Evolutionary conservation across 2,329 filamentous ascomycete species (phyloP), one percentile per base, ranked within the genome.

Genomic region (Epichloe coenophiala): DNA sequence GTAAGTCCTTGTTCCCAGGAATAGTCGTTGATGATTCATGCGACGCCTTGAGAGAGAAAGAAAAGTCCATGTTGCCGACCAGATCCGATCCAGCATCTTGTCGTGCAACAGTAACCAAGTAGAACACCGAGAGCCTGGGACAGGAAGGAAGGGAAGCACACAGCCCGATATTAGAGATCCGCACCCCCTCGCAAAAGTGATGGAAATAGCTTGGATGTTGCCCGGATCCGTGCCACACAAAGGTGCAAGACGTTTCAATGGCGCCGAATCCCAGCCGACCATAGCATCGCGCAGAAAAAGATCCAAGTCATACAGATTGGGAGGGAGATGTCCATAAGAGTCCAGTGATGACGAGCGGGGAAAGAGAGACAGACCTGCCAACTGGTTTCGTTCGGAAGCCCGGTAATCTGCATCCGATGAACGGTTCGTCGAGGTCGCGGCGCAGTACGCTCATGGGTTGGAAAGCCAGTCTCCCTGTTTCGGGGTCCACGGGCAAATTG

Each of bases 361-460:
- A 75, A 75, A 47, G 70, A 68, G 67, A 68, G 75, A 86, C 93
- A 93, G 85, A 98, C 93, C 93, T 98, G 93, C 93, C 93, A 98
- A 82, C 90, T 96, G 78, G 93, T 98, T 78, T 97, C 91, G 74
- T 81, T 83, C 68, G 91, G 90, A 71, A 98, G 88, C 75, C 90
- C 91, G 76, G 87, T 86, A 65, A 98, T 94, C 71, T 91, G 85
- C 93, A 98, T 97, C 69, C 93, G 86, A 71, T 90, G 89, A 60
- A 89, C 83, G 60, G 93, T 98, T 69, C 93, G 89, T 65, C 93
- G 86, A 58, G 93, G 93, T 65, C 93, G 87, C 58, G 79, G 77
- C 56, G 76, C 71, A 50, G 70, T 71, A 60, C 80, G 76, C 62
- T 83, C 80, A 57, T 77, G 71, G 60, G 66, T 68, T 54, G 70